These are phyloP conservation scores for Colletotrichum plurivorum DNA, from an alignment of 2,329 filamentous ascomycete genomes.

Conservation along the genomic window DNA sequence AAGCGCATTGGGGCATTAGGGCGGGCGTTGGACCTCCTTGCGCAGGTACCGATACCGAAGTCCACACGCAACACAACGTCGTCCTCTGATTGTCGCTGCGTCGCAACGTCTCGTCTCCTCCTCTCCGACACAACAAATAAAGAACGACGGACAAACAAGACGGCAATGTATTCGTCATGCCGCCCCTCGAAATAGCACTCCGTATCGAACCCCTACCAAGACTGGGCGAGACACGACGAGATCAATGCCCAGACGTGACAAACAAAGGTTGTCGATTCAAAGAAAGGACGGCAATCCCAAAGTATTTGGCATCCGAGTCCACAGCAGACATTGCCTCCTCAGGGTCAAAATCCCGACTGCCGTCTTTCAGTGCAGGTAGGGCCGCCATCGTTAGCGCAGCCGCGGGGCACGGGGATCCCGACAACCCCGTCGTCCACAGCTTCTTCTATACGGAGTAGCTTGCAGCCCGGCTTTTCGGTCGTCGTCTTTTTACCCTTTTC, in stretches of 20 bases:
- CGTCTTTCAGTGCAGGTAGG: not conserved
- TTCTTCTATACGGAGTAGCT: no score
- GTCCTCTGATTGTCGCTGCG: slow-evolving; percentile 8
- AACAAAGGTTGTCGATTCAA: not conserved
- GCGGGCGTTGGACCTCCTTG: no score
- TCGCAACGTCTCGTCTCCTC: not conserved
- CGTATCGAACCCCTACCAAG: slow-evolving; percentile 9
- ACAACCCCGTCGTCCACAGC: slow-evolving; percentile 10
- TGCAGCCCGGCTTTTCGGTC: slow-evolving; percentile 19
- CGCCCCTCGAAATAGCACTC: slow-evolving; percentile 8
- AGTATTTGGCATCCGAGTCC: no score
- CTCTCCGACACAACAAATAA: not conserved
- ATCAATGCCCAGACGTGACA: not conserved
- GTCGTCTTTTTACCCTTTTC: slow-evolving; percentile 21
- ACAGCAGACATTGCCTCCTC: no score
- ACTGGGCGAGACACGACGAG: not conserved
- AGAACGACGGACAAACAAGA: slow-evolving; percentile 1
- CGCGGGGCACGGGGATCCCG: slow-evolving; percentile 32
- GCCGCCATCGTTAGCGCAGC: slow-evolving; percentile 12
- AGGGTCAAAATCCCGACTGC: not conserved
- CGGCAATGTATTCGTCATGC: slow-evolving; percentile 15
- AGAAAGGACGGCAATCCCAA: not conserved
- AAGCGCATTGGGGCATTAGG: not conserved
- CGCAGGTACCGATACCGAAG: not conserved
- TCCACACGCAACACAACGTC: no score